Conservation (phyloP, 1,139 yeast genomes). For the Geotrichum histeridarum region DNA sequence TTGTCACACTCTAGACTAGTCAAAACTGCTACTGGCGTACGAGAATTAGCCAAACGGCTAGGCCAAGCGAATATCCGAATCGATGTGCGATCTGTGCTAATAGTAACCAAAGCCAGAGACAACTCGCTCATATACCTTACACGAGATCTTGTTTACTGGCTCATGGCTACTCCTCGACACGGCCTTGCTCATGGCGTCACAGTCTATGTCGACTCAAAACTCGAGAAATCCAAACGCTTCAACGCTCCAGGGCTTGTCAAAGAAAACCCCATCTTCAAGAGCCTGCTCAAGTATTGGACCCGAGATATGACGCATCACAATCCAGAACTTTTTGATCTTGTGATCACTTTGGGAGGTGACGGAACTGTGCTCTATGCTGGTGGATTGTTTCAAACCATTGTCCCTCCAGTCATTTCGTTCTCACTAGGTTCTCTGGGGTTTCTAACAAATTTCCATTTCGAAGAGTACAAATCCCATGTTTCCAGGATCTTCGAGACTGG, state of each 20-base stretch:
- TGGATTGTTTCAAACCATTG: slow-evolving; percentile 69
- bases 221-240: slow-evolving; percentile 58
- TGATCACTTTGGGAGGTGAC: slow-evolving; percentile 81
- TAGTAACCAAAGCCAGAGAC: slow-evolving; percentile 83
- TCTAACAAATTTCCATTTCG: slow-evolving; percentile 70
- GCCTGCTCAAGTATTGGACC: slow-evolving; percentile 53
- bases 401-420: slow-evolving; percentile 84
- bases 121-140: slow-evolving; percentile 69
- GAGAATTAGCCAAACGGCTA: slow-evolving; percentile 70
- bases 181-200: slow-evolving; percentile 41
- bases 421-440: slow-evolving; percentile 79
- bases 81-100: slow-evolving; percentile 64
- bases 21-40: slow-evolving; percentile 81
- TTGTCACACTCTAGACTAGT: slow-evolving; percentile 35
- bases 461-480: slow-evolving; percentile 56
- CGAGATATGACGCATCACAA: slow-evolving; percentile 49
- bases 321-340: slow-evolving; percentile 66
- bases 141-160: slow-evolving; percentile 74
- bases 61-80: slow-evolving; percentile 69
- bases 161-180: slow-evolving; percentile 37
- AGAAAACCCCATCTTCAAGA: slow-evolving; percentile 35
- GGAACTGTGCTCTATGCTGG: slow-evolving; percentile 83
- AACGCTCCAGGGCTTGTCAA: slow-evolving; percentile 40
- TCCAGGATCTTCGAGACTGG: slow-evolving; percentile 58
- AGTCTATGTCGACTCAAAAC: slow-evolving; percentile 66